Evolutionary conservation across 179 eudicot genomes (phyloP).

Genomic region (Gypsophila paniculata): DNA sequence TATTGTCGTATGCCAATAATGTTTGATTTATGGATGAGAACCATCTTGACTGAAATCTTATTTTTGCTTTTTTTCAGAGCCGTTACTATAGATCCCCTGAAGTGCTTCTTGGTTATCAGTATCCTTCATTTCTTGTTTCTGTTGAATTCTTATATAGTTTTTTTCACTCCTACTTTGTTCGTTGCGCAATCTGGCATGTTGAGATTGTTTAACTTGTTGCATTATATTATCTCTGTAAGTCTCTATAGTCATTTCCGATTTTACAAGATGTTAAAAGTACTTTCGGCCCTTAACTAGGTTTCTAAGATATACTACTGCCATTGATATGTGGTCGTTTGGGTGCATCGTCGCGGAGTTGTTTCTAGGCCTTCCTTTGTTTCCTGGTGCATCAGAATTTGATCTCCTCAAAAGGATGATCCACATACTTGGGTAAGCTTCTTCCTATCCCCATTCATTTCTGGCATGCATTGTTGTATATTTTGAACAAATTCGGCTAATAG

Average conservation of each 20-base stretch:
- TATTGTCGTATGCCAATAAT: background rate
- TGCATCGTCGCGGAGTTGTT: conserved; percentile 97
- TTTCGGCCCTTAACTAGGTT: conserved; percentile 27
- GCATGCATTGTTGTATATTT: conserved; percentile 2
- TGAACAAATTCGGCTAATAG: background rate
- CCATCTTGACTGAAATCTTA: conserved; percentile 7
- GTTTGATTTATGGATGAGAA: conserved; percentile 10
- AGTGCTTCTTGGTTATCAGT: conserved; percentile 98
- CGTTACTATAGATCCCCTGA: conserved; percentile 99
- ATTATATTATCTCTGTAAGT: background rate
- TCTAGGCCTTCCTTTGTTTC: conserved; percentile 88
- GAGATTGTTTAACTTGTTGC: background rate
- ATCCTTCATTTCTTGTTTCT: conserved; percentile 48
- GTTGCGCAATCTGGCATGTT: conserved; percentile 11
- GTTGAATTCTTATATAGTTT: background rate
- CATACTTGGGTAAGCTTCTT: conserved; percentile 75
- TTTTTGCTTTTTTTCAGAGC: conserved; percentile 53
- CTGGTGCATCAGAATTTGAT: conserved; percentile 97
- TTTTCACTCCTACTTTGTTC: background rate
- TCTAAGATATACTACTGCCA: conserved; percentile 82
- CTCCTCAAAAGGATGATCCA: conserved; percentile 85
- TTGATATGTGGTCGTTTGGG: conserved; percentile 99
- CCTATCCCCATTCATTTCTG: background rate
- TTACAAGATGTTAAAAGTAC: background rate
- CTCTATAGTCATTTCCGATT: conserved; percentile 9